Evolutionary conservation across 2,329 filamentous ascomycete species (phyloP), one percentile per base, ranked within the genome.

Genomic region (Botryosphaeria agaves): DNA sequence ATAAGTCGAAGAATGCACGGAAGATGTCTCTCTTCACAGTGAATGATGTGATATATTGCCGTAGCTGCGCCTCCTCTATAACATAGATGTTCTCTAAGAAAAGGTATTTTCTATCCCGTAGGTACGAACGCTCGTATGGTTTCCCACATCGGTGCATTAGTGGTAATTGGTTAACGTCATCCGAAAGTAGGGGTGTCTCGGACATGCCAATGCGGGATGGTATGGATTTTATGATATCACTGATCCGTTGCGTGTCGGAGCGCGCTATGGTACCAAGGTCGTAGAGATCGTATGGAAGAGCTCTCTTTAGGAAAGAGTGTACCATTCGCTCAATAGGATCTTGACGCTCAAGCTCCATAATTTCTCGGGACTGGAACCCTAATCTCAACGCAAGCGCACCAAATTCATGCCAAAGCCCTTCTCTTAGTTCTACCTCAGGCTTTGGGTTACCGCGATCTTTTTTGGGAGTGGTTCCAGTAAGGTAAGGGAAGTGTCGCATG

Each of bases 401-500:
- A 18, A 36, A 34, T 11, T 18, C 11, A n/a, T 28, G 31, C 34
- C 27, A 31, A 5, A 34, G 14, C 7, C 9, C 20, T 7, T 21
- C 20, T 19, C 27, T 28, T 17, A 27, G 17, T 14, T 30, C 18
- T 11, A 6, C 5, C 3, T 7, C 14, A 7, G 34, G 37, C 26
- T 31, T 34, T 11, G 20, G 24, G 17, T 31, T 20, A 14, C 33
- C 19, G 14, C 26, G 20, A 2, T 35, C 30, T 18, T 37, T 37
- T 4, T 28, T 26, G 4, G 34, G 33, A 11, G 26, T 29, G 5
- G 21, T 14, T n/a, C 16, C 14, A 12, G 23, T 37, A 19, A 37
- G 28, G 8, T 27, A 9, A 16, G 33, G 15, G 23, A 34, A 37
- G 19, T 37, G 25, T 4, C 35, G 34, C 19, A 37, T 32, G 4